Percentiles rank a stretch among this genome's conserved stretches.
Conservation (phyloP, 345 rosid genomes). For the Arabis alpina region DNA sequence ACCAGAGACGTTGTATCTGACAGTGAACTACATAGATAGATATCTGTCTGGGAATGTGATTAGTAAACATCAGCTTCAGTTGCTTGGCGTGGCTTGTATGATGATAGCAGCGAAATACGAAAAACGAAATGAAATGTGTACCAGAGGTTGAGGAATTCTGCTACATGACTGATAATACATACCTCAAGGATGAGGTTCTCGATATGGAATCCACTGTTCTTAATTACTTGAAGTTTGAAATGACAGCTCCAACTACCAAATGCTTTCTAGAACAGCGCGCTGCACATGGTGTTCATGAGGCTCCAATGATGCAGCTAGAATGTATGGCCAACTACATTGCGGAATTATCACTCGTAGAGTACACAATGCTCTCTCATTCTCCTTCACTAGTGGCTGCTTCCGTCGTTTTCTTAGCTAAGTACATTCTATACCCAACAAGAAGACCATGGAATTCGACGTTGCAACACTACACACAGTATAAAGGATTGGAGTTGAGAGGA, state of each 20-base stretch:
- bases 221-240: slow-evolving; percentile 89
- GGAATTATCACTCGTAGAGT: slow-evolving; percentile 81
- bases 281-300: slow-evolving; percentile 79
- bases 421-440: slow-evolving; percentile 66
- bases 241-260: slow-evolving; percentile 92
- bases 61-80: slow-evolving; percentile 82
- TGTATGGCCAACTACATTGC: slow-evolving; percentile 84
- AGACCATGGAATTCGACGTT: slow-evolving; percentile 89
- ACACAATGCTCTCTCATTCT: slow-evolving; percentile 73
- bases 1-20: slow-evolving; percentile 83
- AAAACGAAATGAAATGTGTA: slow-evolving; percentile 95
- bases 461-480: slow-evolving; percentile 81
- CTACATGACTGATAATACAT: slow-evolving; percentile 93
- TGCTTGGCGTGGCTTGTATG: slow-evolving; percentile 97
- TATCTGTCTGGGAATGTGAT: slow-evolving; percentile 88
- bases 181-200: slow-evolving; percentile 87
- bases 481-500: slow-evolving; percentile 60
- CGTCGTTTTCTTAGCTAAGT: slow-evolving; percentile 87
- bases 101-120: slow-evolving; percentile 86
- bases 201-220: slow-evolving; percentile 89
- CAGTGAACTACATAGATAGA: slow-evolving; percentile 90
- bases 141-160: slow-evolving; percentile 97
- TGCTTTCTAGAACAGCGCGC: slow-evolving; percentile 91
- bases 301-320: slow-evolving; percentile 79
- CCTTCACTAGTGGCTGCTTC: slow-evolving; percentile 91